phyloP scores from a whole-genome alignment of 2,329 filamentous ascomycete genomes.

The Venturia oleaginea region DNA sequence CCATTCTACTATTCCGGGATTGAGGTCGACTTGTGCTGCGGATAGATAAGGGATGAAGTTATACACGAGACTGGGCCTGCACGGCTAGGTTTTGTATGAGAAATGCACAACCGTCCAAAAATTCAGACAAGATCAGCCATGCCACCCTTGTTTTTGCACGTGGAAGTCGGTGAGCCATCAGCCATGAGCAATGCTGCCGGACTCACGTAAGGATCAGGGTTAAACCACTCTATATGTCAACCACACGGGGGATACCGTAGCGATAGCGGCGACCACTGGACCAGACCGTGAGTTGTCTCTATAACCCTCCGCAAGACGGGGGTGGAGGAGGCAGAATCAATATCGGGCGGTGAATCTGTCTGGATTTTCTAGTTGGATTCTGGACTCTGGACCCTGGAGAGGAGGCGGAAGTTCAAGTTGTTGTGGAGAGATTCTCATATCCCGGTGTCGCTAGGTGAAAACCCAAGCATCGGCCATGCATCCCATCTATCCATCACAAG shows the following conservation, averaged over 20 bases:
- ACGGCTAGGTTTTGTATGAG: no score
- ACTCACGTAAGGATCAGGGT: background rate
- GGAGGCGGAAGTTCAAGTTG: background rate
- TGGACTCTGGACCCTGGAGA: background rate
- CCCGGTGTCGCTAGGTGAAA: background rate
- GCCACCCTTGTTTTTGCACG: slow-evolving; percentile 26
- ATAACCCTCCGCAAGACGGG: background rate
- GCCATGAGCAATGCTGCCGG: background rate
- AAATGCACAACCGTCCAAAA: no score
- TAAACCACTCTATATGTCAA: background rate
- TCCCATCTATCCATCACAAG: background rate
- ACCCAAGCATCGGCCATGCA: background rate
- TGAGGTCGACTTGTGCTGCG: no score
- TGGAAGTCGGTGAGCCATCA: slow-evolving; percentile 8
- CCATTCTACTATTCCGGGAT: no score
- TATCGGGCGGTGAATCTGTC: no score
- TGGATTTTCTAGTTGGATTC: background rate
- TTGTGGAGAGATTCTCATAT: background rate
- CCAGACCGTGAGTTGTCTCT: background rate
- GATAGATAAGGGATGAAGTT: no score
- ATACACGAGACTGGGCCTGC: no score
- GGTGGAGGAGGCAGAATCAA: background rate
- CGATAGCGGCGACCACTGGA: background rate
- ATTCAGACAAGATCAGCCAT: no score
- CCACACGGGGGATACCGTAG: background rate